Percentiles rank a stretch among this genome's conserved stretches.
These are phyloP conservation scores for Neospermospora avenae DNA, from an alignment of 2,329 filamentous ascomycete genomes.

Conservation along the genomic window DNA sequence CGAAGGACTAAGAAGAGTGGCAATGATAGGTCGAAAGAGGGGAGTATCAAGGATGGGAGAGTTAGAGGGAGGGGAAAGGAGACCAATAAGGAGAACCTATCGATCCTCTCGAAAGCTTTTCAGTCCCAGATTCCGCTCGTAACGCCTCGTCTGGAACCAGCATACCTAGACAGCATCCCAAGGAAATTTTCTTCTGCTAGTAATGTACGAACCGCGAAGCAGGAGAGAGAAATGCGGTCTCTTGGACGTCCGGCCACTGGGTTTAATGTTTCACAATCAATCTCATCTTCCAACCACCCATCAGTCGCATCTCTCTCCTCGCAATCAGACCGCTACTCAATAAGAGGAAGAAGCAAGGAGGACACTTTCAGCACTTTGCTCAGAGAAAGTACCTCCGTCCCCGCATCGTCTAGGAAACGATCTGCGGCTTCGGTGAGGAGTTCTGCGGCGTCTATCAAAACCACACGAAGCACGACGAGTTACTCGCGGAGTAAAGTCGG, in stretches of 20 bases:
- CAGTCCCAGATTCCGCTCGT: constrained; percentile 15
- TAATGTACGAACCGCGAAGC: background rate
- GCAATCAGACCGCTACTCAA: too few relatives aligned
- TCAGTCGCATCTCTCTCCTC: too few relatives aligned
- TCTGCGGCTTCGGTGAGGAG: too few relatives aligned
- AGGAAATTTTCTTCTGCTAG: background rate
- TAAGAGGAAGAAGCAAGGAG: too few relatives aligned
- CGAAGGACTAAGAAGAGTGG: background rate
- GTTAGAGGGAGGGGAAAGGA: background rate
- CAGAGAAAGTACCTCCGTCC: background rate
- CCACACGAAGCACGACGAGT: too few relatives aligned
- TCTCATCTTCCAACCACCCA: too few relatives aligned
- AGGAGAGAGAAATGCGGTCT: background rate
- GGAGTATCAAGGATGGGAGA: constrained; percentile 8
- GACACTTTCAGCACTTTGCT: background rate
- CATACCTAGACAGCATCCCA: background rate
- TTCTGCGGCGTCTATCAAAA: too few relatives aligned
- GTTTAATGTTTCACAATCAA: background rate
- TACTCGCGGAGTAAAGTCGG: too few relatives aligned
- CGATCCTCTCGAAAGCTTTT: constrained; percentile 16
- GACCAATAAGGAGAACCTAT: constrained; percentile 13
- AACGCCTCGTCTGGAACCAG: background rate
- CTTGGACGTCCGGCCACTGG: background rate
- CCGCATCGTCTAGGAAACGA: background rate
- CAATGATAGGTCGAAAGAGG: constrained; percentile 11